Evolutionary conservation across 768 basidiomycete species (phyloP), one percentile per base, ranked within the genome.

Genomic region (Mycena epipterygia): DNA sequence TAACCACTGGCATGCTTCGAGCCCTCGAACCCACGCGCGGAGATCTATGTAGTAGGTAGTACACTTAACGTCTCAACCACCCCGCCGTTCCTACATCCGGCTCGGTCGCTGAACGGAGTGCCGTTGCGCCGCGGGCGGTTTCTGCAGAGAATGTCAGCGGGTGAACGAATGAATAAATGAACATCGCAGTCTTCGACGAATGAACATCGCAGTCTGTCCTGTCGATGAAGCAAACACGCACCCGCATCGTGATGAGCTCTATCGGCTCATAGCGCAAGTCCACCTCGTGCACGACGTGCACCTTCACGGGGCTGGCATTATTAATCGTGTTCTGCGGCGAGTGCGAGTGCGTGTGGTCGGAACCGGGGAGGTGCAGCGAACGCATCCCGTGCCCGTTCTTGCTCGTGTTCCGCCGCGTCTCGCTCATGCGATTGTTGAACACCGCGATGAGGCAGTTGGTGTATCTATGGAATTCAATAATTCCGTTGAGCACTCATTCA

Each of bases 361-460:
- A 17, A 8, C 61, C 23, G 30, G 67, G 58, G 58, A 68, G 67
- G 23, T 68, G 58, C 5, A 68, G 6, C 6, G 67, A 68, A 32
- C 61, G 49, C 59, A 68, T 55, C 4, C 59, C 67, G 32, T 61
- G 41, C 9, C 21, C 17, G 39, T 16, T 42, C 4, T 7, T 0
- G 5, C 9, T 42, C 4, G 14, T 0, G 5, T 19, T 42, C n/a
- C 11, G 2, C 30, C 21, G 27, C 4, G 8, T 7, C 9, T 61
- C 59, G 8, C 39, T 51, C 9, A 42, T 37, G 39, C 70, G 70
- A 46, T 67, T 71, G 46, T 71, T 71, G 59, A 71, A 37, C 16
- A 67, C 32, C 35, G 66, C 66, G 30, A 71, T 52, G 16, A 71
- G 58, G 35, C 59, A 68, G 44, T 71, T 71, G 9, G 70, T 60